Percentiles rank a stretch among this genome's conserved stretches.
phyloP scores from a whole-genome alignment of 768 basidiomycete species.

The Punctularia strigosozonata region DNA sequence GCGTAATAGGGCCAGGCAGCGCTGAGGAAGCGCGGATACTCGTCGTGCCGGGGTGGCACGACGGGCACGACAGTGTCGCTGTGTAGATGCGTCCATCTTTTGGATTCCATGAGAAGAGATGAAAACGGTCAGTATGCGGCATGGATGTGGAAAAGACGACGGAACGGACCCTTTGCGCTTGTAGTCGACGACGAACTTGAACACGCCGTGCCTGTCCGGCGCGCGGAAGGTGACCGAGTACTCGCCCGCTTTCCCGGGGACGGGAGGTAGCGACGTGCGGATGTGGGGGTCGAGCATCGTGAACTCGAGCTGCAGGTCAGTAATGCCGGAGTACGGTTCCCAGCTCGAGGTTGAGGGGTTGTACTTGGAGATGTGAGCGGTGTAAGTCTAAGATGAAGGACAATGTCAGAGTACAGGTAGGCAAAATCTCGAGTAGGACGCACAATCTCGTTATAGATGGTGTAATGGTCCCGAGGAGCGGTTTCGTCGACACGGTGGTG shows the following conservation, averaged over 20 bases:
- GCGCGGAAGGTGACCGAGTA: conserved; percentile 81
- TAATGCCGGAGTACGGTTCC: conserved; percentile 58
- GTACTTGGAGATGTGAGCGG: conserved; percentile 60
- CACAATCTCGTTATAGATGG: conserved; percentile 79
- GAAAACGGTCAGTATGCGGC: not conserved
- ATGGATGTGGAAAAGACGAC: not conserved
- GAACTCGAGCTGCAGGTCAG: conserved; percentile 88
- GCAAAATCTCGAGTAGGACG: conserved; percentile 10
- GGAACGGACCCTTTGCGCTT: conserved; percentile 71
- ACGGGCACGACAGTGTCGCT: conserved; percentile 72
- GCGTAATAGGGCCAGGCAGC: conserved; percentile 96
- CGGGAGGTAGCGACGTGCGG: conserved; percentile 62
- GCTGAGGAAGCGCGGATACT: conserved; percentile 88
- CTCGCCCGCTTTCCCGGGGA: conserved; percentile 42
- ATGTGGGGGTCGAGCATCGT: conserved; percentile 98
- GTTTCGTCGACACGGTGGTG: conserved; percentile 65
- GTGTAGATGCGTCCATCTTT: conserved; percentile 64
- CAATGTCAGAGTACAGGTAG: not conserved
- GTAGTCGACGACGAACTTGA: conserved; percentile 90
- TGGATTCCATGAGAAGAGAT: not conserved
- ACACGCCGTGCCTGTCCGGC: conserved; percentile 95
- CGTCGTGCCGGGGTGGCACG: conserved; percentile 89
- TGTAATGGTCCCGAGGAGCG: conserved; percentile 59
- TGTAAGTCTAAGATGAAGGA: conserved; percentile 44
- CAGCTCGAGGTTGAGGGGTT: conserved; percentile 44